phyloP scores from a whole-genome alignment of 1,139 yeast genomes.

The Candida smagusa region DNA sequence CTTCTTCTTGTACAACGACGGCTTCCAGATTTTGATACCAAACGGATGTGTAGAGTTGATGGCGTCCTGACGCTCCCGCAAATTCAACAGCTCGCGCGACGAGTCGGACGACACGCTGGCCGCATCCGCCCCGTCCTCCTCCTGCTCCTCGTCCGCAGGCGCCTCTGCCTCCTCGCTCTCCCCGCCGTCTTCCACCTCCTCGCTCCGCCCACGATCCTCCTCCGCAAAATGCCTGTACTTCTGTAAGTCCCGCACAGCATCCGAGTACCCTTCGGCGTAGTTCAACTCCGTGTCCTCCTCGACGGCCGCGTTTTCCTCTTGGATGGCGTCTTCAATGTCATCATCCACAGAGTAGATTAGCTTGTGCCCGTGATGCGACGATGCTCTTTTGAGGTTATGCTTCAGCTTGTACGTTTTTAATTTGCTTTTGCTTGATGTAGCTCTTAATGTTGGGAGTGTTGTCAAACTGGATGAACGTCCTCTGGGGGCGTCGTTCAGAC shows the following conservation, averaged over 20 bases:
- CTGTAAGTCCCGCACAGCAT: constrained; percentile 52
- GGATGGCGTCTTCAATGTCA: constrained; percentile 43
- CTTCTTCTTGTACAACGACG: constrained; percentile 88
- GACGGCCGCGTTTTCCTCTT: constrained; percentile 38
- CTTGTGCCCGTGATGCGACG: constrained; percentile 18
- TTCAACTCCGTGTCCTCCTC: constrained; percentile 35
- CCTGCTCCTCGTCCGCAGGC: constrained; percentile 7
- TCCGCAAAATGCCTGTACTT: constrained; percentile 15
- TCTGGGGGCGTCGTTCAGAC: too few species aligned
- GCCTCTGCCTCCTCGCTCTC: constrained; percentile 4
- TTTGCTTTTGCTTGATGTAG: constrained; percentile 8
- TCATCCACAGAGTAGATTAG: constrained; percentile 72
- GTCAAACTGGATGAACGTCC: neutral
- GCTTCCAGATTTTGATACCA: constrained; percentile 98
- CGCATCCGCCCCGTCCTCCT: constrained; percentile 24
- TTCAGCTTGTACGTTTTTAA: constrained; percentile 19
- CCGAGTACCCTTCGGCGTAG: constrained; percentile 69
- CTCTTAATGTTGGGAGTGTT: constrained; percentile 2
- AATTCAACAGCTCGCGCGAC: constrained; percentile 79
- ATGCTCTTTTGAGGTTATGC: constrained; percentile 23
- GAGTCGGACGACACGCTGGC: constrained; percentile 32
- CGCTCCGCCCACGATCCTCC: constrained; percentile 6
- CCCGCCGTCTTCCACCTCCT: constrained; percentile 9
- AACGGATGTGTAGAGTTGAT: constrained; percentile 96
- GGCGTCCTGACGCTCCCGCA: constrained; percentile 91